Base-by-base conservation (phyloP, 768 basidiomycete species). In the Favolaschia claudopus region DNA sequence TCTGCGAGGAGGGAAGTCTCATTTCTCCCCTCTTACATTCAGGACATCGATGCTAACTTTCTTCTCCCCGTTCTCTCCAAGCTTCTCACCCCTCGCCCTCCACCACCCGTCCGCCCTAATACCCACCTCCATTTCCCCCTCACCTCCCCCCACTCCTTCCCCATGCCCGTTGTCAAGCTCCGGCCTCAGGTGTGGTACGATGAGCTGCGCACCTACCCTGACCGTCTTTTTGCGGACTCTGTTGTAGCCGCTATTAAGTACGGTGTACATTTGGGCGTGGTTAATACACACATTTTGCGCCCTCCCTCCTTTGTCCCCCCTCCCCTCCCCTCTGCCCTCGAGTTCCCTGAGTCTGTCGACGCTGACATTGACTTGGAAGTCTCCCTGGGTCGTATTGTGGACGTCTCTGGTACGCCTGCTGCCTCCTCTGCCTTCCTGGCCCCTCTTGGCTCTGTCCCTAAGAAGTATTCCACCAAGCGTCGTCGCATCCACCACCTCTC, bases 401-500 rank as follows among this genome's bases (percentile, higher is more conserved):
- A 63, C 22, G 53, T 63, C 14, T 32, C 63, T 19, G 17, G 34
- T 24, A 27, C 29, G 10, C 44, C 59, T 6, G 51, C 54, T 1
- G 40, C 54, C 17, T 27, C 63, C 14, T 2, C 48, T 29, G 27
- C 50, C 38, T 39, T 25, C 28, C 39, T 48, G 7, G 63, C 66
- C 3, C 66, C 64, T 6, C 56, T 67, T 10, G 66, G 66, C 7
- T 56, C 55, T 12, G 65, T 64, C 0, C 64, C 65, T 8, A 55
- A 63, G 17, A 67, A 61, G 32, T 62, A 59, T 32, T 57, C 36
- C 6, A 1, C 37, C 2, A 67, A 67, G 33, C 32, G 34, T 0
- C 36, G 63, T 12, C 54, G 54, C 5, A 67, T 67, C 17, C 53
- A 67, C 31, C 65, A 67, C 36, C 45, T 67, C 5, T 67, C 63